A percentile compares a stretch with the other conserved stretches of the same genome.
phyloP scores from a whole-genome alignment of 305 asterid genomes.

The Fraxinus floribunda region DNA sequence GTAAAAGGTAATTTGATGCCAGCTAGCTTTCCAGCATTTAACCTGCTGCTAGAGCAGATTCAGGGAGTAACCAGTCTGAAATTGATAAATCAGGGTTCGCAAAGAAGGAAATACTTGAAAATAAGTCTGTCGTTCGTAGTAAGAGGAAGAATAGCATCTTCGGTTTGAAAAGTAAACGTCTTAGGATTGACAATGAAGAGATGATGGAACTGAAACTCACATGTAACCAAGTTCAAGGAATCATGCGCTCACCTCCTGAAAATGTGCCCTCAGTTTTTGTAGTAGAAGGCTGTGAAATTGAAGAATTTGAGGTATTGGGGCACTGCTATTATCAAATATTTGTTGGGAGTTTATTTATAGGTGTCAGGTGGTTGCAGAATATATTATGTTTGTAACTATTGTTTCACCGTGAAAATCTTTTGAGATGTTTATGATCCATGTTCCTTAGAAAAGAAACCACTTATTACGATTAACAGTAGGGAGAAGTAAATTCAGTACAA shows the following conservation, averaged over 20 bases:
- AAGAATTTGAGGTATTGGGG: conserved; percentile 68
- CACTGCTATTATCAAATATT: conserved; percentile 12
- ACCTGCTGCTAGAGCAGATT: conserved; percentile 34
- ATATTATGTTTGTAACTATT: conserved; percentile 4
- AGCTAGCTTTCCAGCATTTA: conserved; percentile 23
- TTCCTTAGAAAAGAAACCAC: not conserved
- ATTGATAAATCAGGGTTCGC: conserved; percentile 33
- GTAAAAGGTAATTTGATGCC: conserved; percentile 42
- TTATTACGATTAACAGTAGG: not conserved
- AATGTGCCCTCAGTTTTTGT: conserved; percentile 48
- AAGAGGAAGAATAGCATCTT: conserved; percentile 69
- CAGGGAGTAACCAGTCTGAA: conserved; percentile 34
- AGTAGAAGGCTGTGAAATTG: conserved; percentile 80
- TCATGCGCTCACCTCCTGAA: conserved; percentile 70
- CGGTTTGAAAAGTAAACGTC: conserved; percentile 63
- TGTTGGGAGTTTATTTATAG: not conserved
- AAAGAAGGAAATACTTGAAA: conserved; percentile 48
- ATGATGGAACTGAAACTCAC: conserved; percentile 71
- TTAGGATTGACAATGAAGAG: conserved; percentile 58
- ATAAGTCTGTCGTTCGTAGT: conserved; percentile 36
- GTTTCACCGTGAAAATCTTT: conserved; percentile 8
- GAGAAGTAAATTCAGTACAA: not conserved
- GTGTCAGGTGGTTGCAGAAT: conserved; percentile 11
- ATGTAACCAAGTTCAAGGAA: conserved; percentile 74
- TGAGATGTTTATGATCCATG: conserved; percentile 12